These are phyloP conservation scores for Candida wancherniae DNA, from an alignment of 805 yeast species.

Conservation along the genomic window DNA sequence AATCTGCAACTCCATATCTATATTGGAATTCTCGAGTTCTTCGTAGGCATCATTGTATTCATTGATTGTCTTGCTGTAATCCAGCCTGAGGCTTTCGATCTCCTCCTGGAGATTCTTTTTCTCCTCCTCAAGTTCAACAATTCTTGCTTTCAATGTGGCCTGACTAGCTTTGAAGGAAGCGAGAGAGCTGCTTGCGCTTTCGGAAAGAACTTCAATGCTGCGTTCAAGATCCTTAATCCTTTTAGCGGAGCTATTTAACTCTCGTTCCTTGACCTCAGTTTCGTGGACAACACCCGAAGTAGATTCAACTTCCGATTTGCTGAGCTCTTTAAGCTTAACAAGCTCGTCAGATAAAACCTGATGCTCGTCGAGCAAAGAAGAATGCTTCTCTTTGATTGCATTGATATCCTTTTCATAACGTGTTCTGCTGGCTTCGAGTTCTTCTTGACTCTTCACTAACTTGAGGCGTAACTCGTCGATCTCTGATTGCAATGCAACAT, in stretches of 20 bases:
- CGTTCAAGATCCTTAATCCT: constrained; percentile 13
- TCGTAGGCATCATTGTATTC: constrained; percentile 18
- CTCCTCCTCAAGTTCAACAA: constrained; percentile 20
- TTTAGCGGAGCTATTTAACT: constrained; percentile 3
- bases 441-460: too few relatives aligned
- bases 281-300: too few relatives aligned
- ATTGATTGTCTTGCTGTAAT: constrained; percentile 18
- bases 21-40: constrained; percentile 13
- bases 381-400: constrained; percentile 2
- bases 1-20: constrained; percentile 13
- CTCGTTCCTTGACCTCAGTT: constrained; percentile 1
- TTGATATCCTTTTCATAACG: constrained; percentile 1
- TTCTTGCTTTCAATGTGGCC: constrained; percentile 9
- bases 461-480: too few relatives aligned
- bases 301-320: neutral
- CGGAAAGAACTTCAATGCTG: constrained; percentile 14
- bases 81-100: constrained; percentile 20
- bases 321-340: neutral
- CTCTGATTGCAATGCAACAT: too few relatives aligned
- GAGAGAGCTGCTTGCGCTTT: constrained; percentile 10
- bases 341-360: constrained; percentile 2
- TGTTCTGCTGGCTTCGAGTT: too few relatives aligned
- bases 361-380: constrained; percentile 1
- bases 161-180: constrained; percentile 9
- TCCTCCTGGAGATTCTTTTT: constrained; percentile 19